Evolutionary conservation across 352 stramenopile species (phyloP).

Genomic region (Phytophthora sansomeana): DNA sequence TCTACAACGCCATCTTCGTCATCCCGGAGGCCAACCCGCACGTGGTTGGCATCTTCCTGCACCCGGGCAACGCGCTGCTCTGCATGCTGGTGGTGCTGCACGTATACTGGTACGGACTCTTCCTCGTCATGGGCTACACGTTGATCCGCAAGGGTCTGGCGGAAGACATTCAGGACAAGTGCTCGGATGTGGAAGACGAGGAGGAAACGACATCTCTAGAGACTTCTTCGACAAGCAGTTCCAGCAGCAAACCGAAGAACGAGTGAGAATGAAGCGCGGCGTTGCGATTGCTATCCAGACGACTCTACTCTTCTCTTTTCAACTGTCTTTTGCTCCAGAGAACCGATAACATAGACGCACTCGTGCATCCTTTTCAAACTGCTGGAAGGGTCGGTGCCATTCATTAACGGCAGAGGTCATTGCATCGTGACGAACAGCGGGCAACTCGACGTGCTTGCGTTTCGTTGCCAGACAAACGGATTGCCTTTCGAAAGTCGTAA

Average conservation of each 20-base stretch:
- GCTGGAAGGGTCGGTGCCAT: not conserved
- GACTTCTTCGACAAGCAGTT: constrained; percentile 7
- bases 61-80: constrained; percentile 47
- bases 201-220: constrained; percentile 16
- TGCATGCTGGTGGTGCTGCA: constrained; percentile 53
- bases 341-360: constrained; percentile 30
- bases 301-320: constrained; percentile 18
- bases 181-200: constrained; percentile 23
- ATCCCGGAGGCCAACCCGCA: constrained; percentile 39
- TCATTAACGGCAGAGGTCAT: too few relatives aligned
- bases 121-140: constrained; percentile 55
- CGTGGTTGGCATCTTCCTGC: constrained; percentile 44
- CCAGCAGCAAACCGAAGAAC: constrained; percentile 37
- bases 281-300: constrained; percentile 25
- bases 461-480: not conserved
- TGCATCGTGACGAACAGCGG: constrained; percentile 1
- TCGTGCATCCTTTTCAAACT: constrained; percentile 19
- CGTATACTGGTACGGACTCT: constrained; percentile 54
- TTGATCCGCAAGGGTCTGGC: constrained; percentile 41
- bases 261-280: constrained; percentile 33
- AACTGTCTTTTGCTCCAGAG: constrained; percentile 23
- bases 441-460: not conserved
- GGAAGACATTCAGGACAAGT: constrained; percentile 54
- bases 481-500: not conserved
- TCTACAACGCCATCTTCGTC: constrained; percentile 46